phyloP scores from a whole-genome alignment of 2,329 filamentous ascomycete genomes.

The Sporothrix schenckii region DNA sequence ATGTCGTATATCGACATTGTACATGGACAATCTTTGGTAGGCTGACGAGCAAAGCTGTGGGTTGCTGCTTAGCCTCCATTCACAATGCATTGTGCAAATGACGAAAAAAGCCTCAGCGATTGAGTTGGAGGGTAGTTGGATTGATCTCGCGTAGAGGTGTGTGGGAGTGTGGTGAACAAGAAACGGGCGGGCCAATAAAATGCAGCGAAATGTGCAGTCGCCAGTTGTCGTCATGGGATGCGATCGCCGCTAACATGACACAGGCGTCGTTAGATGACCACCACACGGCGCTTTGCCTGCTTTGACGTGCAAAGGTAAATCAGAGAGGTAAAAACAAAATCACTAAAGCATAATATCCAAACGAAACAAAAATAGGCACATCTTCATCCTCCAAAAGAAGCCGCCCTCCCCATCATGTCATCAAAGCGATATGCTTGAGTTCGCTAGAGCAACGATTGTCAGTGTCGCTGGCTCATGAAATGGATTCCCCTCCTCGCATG shows the following conservation, averaged over 20 bases:
- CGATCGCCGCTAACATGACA: slow-evolving; percentile 22
- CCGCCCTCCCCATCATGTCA: slow-evolving; percentile 44
- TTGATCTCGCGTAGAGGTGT: neutral
- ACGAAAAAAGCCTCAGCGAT: slow-evolving; percentile 17
- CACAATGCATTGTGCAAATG: slow-evolving; percentile 23
- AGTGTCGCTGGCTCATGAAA: slow-evolving; percentile 14
- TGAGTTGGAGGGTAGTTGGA: neutral
- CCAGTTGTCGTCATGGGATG: slow-evolving; percentile 5
- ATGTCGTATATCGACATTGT: neutral
- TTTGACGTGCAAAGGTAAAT: neutral
- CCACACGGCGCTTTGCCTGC: neutral
- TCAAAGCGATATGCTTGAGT: slow-evolving; percentile 57
- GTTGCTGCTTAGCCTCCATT: slow-evolving; percentile 16
- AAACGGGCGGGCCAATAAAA: neutral
- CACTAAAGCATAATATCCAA: neutral
- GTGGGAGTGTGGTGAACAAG: neutral
- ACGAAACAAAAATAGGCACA: neutral
- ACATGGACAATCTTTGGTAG: neutral
- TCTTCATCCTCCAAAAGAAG: neutral
- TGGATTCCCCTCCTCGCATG: neutral
- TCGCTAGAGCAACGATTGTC: slow-evolving; percentile 43
- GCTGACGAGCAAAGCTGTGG: neutral
- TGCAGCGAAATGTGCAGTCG: neutral
- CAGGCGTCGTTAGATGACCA: neutral
- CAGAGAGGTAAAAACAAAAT: neutral